Evolutionary conservation across 352 stramenopile species (phyloP), one percentile per base, ranked within the genome.

Genomic region (Achlya hypogyna): DNA sequence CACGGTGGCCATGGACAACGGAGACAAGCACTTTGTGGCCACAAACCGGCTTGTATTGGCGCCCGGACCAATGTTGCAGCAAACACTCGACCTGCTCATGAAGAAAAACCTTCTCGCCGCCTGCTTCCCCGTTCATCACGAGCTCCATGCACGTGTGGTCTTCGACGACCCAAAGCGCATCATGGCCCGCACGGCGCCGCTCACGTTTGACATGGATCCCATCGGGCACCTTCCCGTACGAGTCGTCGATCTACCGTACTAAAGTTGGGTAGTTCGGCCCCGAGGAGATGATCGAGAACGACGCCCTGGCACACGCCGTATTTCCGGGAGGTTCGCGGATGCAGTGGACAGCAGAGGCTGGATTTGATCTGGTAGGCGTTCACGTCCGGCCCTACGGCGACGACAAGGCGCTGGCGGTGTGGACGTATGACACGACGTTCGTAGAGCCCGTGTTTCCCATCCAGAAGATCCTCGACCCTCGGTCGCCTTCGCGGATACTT

Each of bases 151-250:
- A 28, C 82, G 82, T 12, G 82, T 81, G 0, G 78, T 88, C 1
- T 78, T 89, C 27, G 78, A 87, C 51, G 82, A 91, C 62, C 76
- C 79, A 18, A 74, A 78, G n/a, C 62, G 77, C 27, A 73, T 86
- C 6, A 71, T 88, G 14, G 73, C 78, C 0, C 32, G 65, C n/a
- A 81, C 74, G 1, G 84, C 82, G 64, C 82, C 82, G 1, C 69
- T 91, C 23, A 89, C 82, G 32, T 91, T 89, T 28, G 78, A 91
- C 70, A 84, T 79, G 22, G 82, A 91, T 56, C 79, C 80, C 9
- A 77, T 86, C 47, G 82, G 81, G 0, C 74, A 81, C 45, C 74
- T 91, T 1, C 74, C 84, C 72, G 80, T 88, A 47, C 5, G 56
- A 10, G 31, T 71, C 2, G 18, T 28, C 2, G 31, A 16, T n/a